A percentile compares a stretch with the other conserved stretches of the same genome.
phyloP scores from a whole-genome alignment of 2,329 filamentous ascomycete species.

The Neofusicoccum umdonicola region DNA sequence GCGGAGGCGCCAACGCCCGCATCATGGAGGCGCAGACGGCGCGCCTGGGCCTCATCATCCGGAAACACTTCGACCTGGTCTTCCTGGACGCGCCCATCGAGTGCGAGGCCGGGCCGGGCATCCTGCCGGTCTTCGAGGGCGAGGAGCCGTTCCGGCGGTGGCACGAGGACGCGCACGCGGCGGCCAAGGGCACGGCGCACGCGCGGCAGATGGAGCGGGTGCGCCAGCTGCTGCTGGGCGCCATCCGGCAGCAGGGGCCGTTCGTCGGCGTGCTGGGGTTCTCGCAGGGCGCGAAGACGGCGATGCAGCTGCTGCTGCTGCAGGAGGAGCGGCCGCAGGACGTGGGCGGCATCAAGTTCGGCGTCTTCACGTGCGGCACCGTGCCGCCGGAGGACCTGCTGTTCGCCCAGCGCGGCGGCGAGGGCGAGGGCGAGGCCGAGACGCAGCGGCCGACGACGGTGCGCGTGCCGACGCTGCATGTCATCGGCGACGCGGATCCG shows the following conservation, averaged over 20 bases:
- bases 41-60: slow-evolving; percentile 38
- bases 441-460: slow-evolving; percentile 22
- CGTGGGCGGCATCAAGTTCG: slow-evolving; percentile 18
- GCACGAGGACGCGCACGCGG: slow-evolving; percentile 56
- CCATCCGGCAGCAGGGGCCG: slow-evolving; percentile 31
- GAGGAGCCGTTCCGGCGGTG: slow-evolving; percentile 64
- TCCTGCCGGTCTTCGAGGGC: slow-evolving; percentile 63
- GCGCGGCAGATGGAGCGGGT: slow-evolving; percentile 42
- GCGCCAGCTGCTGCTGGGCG: slow-evolving; percentile 28
- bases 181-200: slow-evolving; percentile 46
- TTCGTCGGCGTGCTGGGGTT: slow-evolving; percentile 53
- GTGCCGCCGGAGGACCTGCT: slow-evolving; percentile 24
- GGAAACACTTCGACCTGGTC: slow-evolving; percentile 64
- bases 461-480: slow-evolving; percentile 30
- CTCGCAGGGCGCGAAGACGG: slow-evolving; percentile 51
- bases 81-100: slow-evolving; percentile 69
- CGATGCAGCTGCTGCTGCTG: slow-evolving; percentile 43
- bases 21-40: slow-evolving; percentile 35
- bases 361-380: slow-evolving; percentile 7
- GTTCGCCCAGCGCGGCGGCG: slow-evolving; percentile 23
- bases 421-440: slow-evolving; percentile 19
- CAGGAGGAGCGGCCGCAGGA: slow-evolving; percentile 22
- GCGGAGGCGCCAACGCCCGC: slow-evolving; percentile 33
- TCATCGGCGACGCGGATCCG: slow-evolving; percentile 33
- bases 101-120: slow-evolving; percentile 60